Conservation (phyloP, 352 stramenopile species). For the Peronospora farinosa region DNA sequence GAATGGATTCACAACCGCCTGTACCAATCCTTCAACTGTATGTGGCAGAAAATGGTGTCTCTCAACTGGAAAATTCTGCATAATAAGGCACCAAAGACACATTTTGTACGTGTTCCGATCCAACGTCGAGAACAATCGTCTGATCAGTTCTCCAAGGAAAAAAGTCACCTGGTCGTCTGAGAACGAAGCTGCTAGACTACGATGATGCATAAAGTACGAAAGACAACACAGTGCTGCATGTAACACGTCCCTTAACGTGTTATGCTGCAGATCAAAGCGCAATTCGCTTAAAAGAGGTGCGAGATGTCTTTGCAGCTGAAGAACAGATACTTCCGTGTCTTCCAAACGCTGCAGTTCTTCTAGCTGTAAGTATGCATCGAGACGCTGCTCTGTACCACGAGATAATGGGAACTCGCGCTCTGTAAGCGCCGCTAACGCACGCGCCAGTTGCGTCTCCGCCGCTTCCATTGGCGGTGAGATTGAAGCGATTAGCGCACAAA, state of each 20-base stretch:
- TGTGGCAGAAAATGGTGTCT: slow-evolving; percentile 43
- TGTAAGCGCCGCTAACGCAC: slow-evolving; percentile 32
- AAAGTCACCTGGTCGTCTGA: slow-evolving; percentile 31
- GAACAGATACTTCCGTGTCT: slow-evolving; percentile 44
- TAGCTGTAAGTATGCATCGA: slow-evolving; percentile 52
- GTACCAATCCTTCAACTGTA: slow-evolving; percentile 55
- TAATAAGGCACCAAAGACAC: slow-evolving; percentile 56
- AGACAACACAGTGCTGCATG: slow-evolving; percentile 44
- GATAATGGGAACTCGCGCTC: slow-evolving; percentile 31
- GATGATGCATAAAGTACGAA: slow-evolving; percentile 65
- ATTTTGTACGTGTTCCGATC: slow-evolving; percentile 61
- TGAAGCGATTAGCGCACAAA: background rate
- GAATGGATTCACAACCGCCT: slow-evolving; percentile 68
- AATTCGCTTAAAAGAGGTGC: slow-evolving; percentile 37
- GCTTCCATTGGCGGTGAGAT: slow-evolving; percentile 16
- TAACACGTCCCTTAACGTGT: slow-evolving; percentile 15
- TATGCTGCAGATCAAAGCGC: slow-evolving; percentile 38
- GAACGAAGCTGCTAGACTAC: slow-evolving; percentile 33
- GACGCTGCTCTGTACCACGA: slow-evolving; percentile 30
- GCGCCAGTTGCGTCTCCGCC: slow-evolving; percentile 29
- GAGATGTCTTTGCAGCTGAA: slow-evolving; percentile 31
- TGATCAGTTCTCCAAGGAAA: slow-evolving; percentile 47
- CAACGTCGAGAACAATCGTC: slow-evolving; percentile 44
- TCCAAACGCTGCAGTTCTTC: slow-evolving; percentile 52
- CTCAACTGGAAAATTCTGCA: slow-evolving; percentile 48